Evolutionary conservation across 257 asterid genomes (phyloP).

Genomic region (Solanum habrochaites): DNA sequence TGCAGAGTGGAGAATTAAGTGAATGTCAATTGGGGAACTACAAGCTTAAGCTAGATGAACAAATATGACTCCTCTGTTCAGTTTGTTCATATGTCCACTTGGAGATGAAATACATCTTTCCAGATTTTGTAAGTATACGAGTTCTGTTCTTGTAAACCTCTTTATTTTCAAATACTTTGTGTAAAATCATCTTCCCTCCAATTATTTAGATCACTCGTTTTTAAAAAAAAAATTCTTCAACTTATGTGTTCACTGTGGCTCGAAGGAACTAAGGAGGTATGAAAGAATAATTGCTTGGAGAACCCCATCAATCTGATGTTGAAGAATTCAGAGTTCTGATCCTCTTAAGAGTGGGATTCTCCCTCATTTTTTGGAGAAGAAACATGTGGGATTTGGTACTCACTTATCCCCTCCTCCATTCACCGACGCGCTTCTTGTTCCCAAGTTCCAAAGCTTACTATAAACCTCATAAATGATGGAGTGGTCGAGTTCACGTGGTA

Average conservation of each 20-base stretch:
- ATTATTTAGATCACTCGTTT: not conserved
- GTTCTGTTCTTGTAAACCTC: not conserved
- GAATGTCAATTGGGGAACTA: constrained; percentile 40
- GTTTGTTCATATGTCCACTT: constrained; percentile 27
- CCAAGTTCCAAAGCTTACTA: constrained; percentile 6
- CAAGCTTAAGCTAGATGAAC: constrained; percentile 35
- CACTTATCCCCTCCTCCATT: no score
- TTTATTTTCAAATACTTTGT: not conserved
- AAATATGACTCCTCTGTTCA: constrained; percentile 46
- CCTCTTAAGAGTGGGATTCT: not conserved
- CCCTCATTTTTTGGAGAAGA: constrained; percentile 1
- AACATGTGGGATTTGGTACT: constrained; percentile 50
- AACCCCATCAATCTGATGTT: not conserved
- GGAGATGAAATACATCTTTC: constrained; percentile 48
- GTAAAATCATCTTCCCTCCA: no score
- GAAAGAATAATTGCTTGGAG: not conserved
- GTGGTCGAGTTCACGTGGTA: constrained; percentile 65
- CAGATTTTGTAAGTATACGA: constrained; percentile 37
- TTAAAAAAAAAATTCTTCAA: not conserved
- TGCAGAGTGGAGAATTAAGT: not conserved
- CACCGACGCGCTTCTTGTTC: no score
- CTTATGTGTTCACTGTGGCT: constrained; percentile 11
- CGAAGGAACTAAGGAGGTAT: constrained; percentile 3
- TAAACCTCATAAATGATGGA: constrained; percentile 57
- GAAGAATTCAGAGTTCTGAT: constrained; percentile 3